A percentile compares a stretch with the other conserved stretches of the same genome.
phyloP scores from a whole-genome alignment of 805 yeast genomes.

The Kodamaea neixiangensis region DNA sequence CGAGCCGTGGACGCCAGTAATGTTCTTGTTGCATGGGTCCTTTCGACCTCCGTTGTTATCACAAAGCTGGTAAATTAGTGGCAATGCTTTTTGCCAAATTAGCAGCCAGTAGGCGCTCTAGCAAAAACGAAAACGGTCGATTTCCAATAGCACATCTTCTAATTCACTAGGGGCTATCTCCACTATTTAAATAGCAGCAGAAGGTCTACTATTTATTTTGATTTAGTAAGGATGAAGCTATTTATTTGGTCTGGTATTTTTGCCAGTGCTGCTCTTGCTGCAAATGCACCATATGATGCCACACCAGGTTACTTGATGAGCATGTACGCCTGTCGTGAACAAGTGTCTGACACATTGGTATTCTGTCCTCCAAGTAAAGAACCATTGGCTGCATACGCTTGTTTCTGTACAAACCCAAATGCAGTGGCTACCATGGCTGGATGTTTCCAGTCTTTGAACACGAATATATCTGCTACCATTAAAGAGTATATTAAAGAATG shows the following conservation, averaged over 20 bases:
- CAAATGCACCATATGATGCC: conserved; percentile 1
- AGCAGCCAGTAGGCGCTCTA: background rate
- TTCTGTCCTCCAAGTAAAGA: background rate
- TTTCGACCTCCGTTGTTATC: background rate
- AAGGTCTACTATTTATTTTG: background rate
- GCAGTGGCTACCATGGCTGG: conserved; percentile 34
- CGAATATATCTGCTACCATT: conserved; percentile 12
- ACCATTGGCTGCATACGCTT: conserved; percentile 8
- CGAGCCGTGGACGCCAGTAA: background rate
- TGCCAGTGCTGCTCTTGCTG: background rate
- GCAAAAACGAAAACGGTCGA: background rate
- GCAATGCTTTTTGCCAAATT: background rate
- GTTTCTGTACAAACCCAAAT: conserved; percentile 27
- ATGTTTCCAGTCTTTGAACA: conserved; percentile 20
- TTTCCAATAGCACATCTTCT: background rate
- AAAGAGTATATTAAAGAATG: conserved; percentile 21
- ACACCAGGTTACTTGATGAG: background rate
- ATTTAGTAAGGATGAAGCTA: background rate
- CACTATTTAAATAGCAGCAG: background rate
- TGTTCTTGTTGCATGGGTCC: background rate
- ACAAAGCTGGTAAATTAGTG: background rate
- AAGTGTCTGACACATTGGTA: conserved; percentile 11
- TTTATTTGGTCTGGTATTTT: background rate
- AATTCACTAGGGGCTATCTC: background rate
- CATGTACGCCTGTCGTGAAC: conserved; percentile 13